Conservation (phyloP, 352 stramenopile genomes). For the Pelagophyceae sp. region DNA sequence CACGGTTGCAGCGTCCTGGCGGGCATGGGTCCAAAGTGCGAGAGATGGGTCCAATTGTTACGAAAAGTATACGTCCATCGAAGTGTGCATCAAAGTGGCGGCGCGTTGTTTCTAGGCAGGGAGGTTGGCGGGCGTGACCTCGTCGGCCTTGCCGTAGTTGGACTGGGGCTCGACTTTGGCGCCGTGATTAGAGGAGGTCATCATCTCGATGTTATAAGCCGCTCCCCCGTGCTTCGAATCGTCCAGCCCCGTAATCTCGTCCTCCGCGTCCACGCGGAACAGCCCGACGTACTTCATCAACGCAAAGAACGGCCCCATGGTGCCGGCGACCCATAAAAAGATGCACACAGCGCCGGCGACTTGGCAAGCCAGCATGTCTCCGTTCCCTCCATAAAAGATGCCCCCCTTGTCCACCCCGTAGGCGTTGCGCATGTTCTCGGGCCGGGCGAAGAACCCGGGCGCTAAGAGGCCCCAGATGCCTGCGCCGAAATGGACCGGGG, state of each 20-base stretch:
- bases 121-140: too few species aligned
- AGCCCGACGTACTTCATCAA: slow-evolving; percentile 42
- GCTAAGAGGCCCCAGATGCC: slow-evolving; percentile 55
- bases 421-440: slow-evolving; percentile 39
- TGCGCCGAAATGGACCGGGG: slow-evolving; percentile 54
- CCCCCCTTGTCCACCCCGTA: slow-evolving; percentile 33
- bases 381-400: slow-evolving; percentile 18
- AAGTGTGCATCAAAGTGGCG: too few species aligned
- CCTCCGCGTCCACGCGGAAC: slow-evolving; percentile 40
- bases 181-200: background rate
- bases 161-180: background rate
- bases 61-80: too few species aligned
- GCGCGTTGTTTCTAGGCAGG: too few species aligned
- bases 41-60: too few species aligned
- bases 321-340: slow-evolving; percentile 42
- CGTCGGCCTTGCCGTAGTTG: too few species aligned
- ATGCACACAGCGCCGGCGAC: slow-evolving; percentile 42
- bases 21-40: too few species aligned
- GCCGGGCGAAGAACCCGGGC: slow-evolving; percentile 50
- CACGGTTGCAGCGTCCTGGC: too few species aligned
- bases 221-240: slow-evolving; percentile 17
- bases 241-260: slow-evolving; percentile 22
- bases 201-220: slow-evolving; percentile 1
- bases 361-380: slow-evolving; percentile 27
- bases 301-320: slow-evolving; percentile 54